Evolutionary conservation across 2,329 filamentous ascomycete genomes (phyloP).

Genomic region (Calonectria montana): DNA sequence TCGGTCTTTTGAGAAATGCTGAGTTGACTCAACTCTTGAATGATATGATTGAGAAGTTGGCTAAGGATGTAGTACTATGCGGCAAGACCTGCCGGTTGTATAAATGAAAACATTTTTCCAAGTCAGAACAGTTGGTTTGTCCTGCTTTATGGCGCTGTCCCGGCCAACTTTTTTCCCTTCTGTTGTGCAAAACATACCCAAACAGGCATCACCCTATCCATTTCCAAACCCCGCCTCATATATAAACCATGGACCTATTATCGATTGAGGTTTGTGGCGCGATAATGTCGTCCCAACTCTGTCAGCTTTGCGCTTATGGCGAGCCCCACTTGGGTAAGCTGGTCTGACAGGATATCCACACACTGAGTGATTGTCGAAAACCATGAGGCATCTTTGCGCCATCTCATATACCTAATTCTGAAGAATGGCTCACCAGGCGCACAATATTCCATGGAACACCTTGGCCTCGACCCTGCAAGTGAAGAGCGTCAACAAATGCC

Average conservation of each 20-base stretch:
- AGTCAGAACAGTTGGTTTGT: neutral
- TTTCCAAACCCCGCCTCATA: neutral
- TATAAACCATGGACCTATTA: no score
- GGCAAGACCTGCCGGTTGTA: neutral
- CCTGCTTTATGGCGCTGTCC: neutral
- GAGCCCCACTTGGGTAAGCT: neutral
- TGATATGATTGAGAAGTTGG: neutral
- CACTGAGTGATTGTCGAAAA: neutral
- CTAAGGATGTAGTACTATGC: neutral
- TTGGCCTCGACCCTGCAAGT: conserved; percentile 25
- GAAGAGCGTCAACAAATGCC: conserved; percentile 9
- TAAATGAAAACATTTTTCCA: neutral
- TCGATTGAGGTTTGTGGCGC: neutral
- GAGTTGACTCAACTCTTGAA: neutral
- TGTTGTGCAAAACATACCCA: neutral
- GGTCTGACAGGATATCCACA: neutral
- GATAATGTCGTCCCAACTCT: neutral
- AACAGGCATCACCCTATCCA: no score
- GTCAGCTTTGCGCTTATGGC: neutral
- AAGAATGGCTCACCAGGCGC: conserved; percentile 25
- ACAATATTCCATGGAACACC: conserved; percentile 23
- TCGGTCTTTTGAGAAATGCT: no score
- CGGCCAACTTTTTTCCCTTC: neutral
- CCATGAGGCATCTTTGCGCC: neutral
- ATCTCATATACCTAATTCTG: neutral